Evolutionary conservation across 106 monocot species (phyloP).

Genomic region (Platanthera zijinensis): DNA sequence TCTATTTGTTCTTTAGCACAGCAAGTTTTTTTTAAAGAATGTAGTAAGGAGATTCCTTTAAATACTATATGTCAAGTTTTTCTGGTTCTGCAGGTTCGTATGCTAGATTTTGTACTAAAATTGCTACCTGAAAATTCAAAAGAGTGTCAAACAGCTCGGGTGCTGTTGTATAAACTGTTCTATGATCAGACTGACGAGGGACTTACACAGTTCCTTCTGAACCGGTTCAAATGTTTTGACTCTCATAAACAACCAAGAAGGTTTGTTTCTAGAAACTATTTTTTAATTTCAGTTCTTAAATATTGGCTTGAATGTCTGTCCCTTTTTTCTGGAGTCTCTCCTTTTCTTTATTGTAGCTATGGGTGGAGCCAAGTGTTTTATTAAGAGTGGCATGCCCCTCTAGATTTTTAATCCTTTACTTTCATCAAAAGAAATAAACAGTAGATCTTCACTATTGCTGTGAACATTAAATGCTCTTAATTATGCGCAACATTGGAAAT

Average conservation of each 20-base stretch:
- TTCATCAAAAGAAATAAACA: too few relatives aligned
- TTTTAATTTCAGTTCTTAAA: neutral
- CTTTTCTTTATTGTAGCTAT: neutral
- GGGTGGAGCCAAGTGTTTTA: too few relatives aligned
- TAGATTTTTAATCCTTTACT: too few relatives aligned
- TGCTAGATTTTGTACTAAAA: constrained; percentile 85
- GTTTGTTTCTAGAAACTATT: constrained; percentile 23
- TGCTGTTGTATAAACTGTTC: constrained; percentile 84
- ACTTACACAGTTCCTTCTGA: constrained; percentile 69
- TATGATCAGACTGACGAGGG: constrained; percentile 98
- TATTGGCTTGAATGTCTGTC: neutral
- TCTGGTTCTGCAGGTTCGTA: constrained; percentile 53
- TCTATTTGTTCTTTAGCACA: neutral
- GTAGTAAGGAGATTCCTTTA: neutral
- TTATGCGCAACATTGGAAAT: too few relatives aligned
- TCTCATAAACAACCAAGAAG: constrained; percentile 84
- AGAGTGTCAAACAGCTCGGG: constrained; percentile 70
- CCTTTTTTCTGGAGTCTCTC: neutral
- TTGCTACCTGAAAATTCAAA: constrained; percentile 67
- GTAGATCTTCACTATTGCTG: too few relatives aligned
- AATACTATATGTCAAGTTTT: neutral
- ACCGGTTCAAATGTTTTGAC: constrained; percentile 70
- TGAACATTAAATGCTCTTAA: too few relatives aligned
- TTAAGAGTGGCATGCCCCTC: too few relatives aligned
- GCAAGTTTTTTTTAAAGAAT: neutral